phyloP scores from a whole-genome alignment of 2,329 filamentous ascomycete species.

The Colletotrichum sp. region DNA sequence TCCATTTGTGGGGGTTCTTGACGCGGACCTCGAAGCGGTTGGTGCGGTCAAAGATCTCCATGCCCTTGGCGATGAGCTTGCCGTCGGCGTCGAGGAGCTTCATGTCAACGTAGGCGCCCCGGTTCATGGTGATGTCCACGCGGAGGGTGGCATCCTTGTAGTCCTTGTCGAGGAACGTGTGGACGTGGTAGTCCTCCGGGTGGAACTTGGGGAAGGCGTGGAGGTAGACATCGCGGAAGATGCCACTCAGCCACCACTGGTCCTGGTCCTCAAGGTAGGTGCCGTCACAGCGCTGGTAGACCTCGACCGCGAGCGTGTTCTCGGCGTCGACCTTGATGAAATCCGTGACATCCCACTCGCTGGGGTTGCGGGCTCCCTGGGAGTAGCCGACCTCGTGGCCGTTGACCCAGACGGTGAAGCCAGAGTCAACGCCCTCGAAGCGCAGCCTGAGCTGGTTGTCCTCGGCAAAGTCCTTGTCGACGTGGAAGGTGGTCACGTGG shows the following conservation, averaged over 20 bases:
- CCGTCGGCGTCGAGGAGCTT: constrained; percentile 41
- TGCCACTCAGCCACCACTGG: constrained; percentile 72
- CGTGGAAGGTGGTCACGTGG: constrained; percentile 63
- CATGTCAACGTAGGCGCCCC: constrained; percentile 31
- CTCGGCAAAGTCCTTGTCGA: constrained; percentile 48
- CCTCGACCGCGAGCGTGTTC: constrained; percentile 68
- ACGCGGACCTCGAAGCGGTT: constrained; percentile 48
- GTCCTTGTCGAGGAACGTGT: constrained; percentile 59
- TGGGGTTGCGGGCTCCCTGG: constrained; percentile 74
- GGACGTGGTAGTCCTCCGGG: constrained; percentile 62
- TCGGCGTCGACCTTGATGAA: constrained; percentile 46
- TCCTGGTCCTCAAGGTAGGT: constrained; percentile 76
- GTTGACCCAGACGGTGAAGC: constrained; percentile 76
- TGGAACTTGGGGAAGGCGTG: constrained; percentile 62
- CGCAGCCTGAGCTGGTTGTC: constrained; percentile 66
- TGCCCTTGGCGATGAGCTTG: constrained; percentile 29
- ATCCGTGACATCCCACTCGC: constrained; percentile 73
- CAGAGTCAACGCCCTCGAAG: constrained; percentile 77
- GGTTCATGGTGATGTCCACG: constrained; percentile 49
- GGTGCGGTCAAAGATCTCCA: constrained; percentile 35
- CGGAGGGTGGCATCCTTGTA: constrained; percentile 58
- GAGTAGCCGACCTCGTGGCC: constrained; percentile 72
- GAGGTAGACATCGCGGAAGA: constrained; percentile 73
- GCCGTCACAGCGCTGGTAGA: constrained; percentile 76
- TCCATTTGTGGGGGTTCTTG: constrained; percentile 66